phyloP scores from a whole-genome alignment of 257 asterid species.

The Scutellaria baicalensis region DNA sequence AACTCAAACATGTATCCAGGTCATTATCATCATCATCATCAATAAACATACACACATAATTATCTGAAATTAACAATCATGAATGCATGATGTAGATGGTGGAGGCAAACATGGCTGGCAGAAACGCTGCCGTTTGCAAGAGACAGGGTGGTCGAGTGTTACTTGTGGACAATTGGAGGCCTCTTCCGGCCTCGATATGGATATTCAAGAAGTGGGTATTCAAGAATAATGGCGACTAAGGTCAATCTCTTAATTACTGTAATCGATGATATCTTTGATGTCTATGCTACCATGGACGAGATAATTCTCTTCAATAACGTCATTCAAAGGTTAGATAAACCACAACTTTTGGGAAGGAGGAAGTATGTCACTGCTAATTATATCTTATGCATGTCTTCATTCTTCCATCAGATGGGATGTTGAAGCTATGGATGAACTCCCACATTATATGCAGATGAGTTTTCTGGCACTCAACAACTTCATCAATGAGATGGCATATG shows the following conservation, averaged over 20 bases:
- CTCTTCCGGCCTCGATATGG: neutral
- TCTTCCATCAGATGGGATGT: neutral
- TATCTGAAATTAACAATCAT: too few relatives aligned
- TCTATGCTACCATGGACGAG: slow-evolving; percentile 21
- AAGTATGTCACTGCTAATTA: too few relatives aligned
- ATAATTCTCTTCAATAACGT: neutral
- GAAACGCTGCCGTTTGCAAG: neutral
- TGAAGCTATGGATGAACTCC: neutral
- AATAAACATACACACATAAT: too few relatives aligned
- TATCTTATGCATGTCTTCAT: neutral
- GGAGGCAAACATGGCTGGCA: neutral
- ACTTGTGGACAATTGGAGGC: neutral
- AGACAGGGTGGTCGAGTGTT: neutral
- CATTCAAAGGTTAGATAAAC: neutral
- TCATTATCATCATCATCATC: neutral
- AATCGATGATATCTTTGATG: slow-evolving; percentile 19
- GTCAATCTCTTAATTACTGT: neutral
- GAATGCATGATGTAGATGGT: neutral
- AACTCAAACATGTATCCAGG: neutral
- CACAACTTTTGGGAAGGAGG: too few relatives aligned
- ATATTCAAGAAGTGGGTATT: neutral
- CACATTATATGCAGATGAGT: neutral
- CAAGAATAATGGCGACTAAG: slow-evolving; percentile 6
- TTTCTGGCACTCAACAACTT: neutral
- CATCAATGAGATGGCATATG: neutral